These are phyloP conservation scores for Cladophialophora bantiana DNA, from an alignment of 2,329 filamentous ascomycete species.

Conservation along the genomic window DNA sequence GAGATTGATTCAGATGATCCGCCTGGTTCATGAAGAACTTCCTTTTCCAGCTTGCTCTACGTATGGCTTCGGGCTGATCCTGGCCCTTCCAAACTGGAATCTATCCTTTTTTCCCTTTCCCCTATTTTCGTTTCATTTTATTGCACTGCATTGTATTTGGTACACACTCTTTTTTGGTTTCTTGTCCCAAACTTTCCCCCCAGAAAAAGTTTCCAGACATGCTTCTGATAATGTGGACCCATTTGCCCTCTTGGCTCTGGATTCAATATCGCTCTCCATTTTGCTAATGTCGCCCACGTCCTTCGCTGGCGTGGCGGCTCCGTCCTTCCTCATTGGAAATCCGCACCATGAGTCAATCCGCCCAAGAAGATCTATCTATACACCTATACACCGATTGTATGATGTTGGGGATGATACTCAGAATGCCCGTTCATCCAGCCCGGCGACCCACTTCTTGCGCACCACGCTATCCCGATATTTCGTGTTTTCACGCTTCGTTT, in stretches of 20 bases:
- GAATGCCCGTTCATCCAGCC: conserved; percentile 19
- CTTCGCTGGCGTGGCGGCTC: no score
- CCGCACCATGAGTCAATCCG: no score
- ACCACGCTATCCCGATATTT: conserved; percentile 11
- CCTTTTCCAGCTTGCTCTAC: neutral
- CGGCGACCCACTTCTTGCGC: conserved; percentile 1
- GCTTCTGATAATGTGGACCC: no score
- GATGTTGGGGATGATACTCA: neutral
- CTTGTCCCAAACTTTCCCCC: neutral
- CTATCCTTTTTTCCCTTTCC: neutral
- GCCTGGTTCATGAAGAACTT: neutral
- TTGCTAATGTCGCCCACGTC: no score
- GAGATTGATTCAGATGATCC: neutral
- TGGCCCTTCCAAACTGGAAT: neutral
- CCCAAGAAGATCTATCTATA: no score
- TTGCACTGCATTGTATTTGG: neutral
- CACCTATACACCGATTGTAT: no score
- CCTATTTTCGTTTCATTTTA: neutral
- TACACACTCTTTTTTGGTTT: neutral
- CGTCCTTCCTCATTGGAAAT: no score
- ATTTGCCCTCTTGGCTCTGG: no score
- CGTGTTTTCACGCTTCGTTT: conserved; percentile 12
- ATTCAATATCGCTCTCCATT: no score
- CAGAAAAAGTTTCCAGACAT: no score
- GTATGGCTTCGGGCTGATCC: neutral